These are phyloP conservation scores for Dendrothele bispora DNA, from an alignment of 768 basidiomycete species.

Conservation along the genomic window DNA sequence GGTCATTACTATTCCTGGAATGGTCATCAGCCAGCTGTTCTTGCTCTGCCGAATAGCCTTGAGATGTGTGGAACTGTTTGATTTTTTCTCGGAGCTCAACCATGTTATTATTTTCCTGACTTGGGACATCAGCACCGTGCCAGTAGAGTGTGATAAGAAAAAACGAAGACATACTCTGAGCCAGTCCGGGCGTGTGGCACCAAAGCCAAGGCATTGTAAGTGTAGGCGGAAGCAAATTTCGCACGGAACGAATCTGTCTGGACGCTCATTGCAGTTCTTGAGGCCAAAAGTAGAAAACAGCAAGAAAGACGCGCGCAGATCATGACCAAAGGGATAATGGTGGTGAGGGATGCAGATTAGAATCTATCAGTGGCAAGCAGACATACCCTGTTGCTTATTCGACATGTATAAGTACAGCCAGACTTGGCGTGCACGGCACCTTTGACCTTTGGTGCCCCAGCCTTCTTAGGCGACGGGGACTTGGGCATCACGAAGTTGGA, in stretches of 20 bases:
- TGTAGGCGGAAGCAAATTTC: slow-evolving; percentile 75
- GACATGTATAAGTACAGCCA: slow-evolving; percentile 86
- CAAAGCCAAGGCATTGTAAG: slow-evolving; percentile 86
- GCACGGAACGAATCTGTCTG: slow-evolving; percentile 59
- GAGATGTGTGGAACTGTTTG: slow-evolving; percentile 73
- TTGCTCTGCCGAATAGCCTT: too few relatives aligned
- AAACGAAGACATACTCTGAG: too few relatives aligned
- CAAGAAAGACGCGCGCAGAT: too few relatives aligned
- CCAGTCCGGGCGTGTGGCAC: slow-evolving; percentile 83
- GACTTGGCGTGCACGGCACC: slow-evolving; percentile 84
- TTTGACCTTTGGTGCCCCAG: slow-evolving; percentile 69
- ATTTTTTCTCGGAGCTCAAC: slow-evolving; percentile 72
- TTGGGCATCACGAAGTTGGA: too few relatives aligned
- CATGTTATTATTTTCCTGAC: slow-evolving; percentile 68
- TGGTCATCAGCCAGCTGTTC: too few relatives aligned
- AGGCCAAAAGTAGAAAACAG: slow-evolving; percentile 10
- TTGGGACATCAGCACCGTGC: neutral
- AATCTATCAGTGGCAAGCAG: neutral
- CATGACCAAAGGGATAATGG: too few relatives aligned
- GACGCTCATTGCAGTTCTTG: slow-evolving; percentile 86
- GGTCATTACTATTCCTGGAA: too few relatives aligned
- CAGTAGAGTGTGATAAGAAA: too few relatives aligned
- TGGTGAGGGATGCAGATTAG: slow-evolving; percentile 14
- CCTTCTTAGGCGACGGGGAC: slow-evolving; percentile 38
- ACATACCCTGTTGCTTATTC: slow-evolving; percentile 78